Conservation (phyloP, 306 rosid genomes). For the Prunus persica region Prunus_persica_NCBIv2 NC_034009.1:41631501-41632000, state of each 20-base stretch:
- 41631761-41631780: not conserved
- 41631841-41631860: not conserved
- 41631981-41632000: conserved; percentile 53
- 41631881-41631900: conserved; percentile 47
- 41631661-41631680: too few species aligned
- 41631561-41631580: too few species aligned
- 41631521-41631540: too few species aligned
- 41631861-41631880: conserved; percentile 28
- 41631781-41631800: not conserved
- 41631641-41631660: too few species aligned
- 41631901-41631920: conserved; percentile 52
- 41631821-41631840: not conserved
- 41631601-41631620: not conserved
- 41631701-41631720: not conserved
- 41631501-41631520: too few species aligned
- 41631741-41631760: not conserved
- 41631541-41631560: too few species aligned
- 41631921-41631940: conserved; percentile 46
- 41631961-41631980: conserved; percentile 49
- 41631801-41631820: not conserved
- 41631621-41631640: too few species aligned
- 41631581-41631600: too few species aligned
- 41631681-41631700: not conserved
- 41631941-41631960: conserved; percentile 55
- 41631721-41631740: not conserved